Evolutionary conservation across 2,329 filamentous ascomycete species (phyloP), one percentile per base, ranked within the genome.

Genomic region (Cadophora gregata): DNA sequence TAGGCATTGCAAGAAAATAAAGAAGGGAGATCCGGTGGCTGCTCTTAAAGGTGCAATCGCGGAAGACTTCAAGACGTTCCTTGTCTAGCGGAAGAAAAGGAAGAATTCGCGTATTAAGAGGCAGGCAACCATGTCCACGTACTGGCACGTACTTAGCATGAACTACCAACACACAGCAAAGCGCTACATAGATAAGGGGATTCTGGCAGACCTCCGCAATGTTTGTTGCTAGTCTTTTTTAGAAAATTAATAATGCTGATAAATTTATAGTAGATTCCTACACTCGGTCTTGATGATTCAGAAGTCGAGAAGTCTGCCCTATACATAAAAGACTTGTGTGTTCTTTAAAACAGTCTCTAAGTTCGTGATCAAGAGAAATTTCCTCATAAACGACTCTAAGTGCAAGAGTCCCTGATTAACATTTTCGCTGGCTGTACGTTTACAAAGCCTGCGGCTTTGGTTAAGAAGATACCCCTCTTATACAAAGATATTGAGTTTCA

Each of bases 401-500:
- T 73, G 27, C 62, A 77, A 55, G 59, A 71, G 45, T 70, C 69
- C 45, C 59, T 65, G 21, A 65, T 73, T 33, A 61, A 73, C 16
- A 68, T 70, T 47, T 38, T 76, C 59, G 64, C 71, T 69, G 68
- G 71, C 48, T 73, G 64, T 55, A 76, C 68, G 38, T 62, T 69
- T 19, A 75, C 68, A 4, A 66, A 72, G 45, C 74, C 71, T 21
- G 69, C 68, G 33, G 74, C 72, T 50, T 69, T 76, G 16, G 72
- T 77, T 51, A 62, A 68, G 25, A 33, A 55, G 51, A 55, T 55
- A 55, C 51, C 29, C 27, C 63, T 76, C 47, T 68, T 68, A 4
- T 76, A 76, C 47, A 53, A 70, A 63, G 67, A 75, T 64, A 69
- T 76, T 48, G 65, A 74, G 60, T 75, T 76, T 47, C 58, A 74